A percentile compares a stretch with the other conserved stretches of the same genome.
phyloP scores from a whole-genome alignment of 257 asterid species.

The Fraxinus pennsylvanica region DNA sequence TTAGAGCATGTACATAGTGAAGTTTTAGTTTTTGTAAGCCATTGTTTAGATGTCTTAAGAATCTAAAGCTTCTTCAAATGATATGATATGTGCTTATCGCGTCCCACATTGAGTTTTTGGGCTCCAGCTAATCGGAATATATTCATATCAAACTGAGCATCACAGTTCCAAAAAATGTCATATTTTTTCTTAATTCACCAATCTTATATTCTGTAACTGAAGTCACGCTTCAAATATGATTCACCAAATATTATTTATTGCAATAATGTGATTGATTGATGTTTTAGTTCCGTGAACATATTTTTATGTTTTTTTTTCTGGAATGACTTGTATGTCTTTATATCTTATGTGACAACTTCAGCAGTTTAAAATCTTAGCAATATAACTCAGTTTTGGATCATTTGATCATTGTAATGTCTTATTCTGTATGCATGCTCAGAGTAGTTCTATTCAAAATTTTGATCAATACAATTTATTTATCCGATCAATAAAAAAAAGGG shows the following conservation, averaged over 20 bases:
- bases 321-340: not conserved
- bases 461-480: too few species aligned
- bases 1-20: not conserved
- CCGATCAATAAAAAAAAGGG: too few species aligned
- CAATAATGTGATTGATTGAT: not conserved
- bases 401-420: too few species aligned
- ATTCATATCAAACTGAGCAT: not conserved
- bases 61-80: not conserved
- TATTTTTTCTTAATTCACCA: not conserved
- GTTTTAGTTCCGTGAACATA: not conserved
- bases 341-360: not conserved
- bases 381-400: too few species aligned
- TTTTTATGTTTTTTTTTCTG: not conserved
- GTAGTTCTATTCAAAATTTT: too few species aligned
- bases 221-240: not conserved
- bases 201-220: not conserved
- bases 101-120: not conserved
- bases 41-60: not conserved
- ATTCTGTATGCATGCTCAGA: too few species aligned
- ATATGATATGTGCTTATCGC: not conserved
- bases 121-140: not conserved
- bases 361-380: not conserved
- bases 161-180: not conserved
- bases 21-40: not conserved
- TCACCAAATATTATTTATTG: not conserved